Evolutionary conservation across 306 rosid species (phyloP).

Genomic region (Cucurbita argyrosperma): DNA sequence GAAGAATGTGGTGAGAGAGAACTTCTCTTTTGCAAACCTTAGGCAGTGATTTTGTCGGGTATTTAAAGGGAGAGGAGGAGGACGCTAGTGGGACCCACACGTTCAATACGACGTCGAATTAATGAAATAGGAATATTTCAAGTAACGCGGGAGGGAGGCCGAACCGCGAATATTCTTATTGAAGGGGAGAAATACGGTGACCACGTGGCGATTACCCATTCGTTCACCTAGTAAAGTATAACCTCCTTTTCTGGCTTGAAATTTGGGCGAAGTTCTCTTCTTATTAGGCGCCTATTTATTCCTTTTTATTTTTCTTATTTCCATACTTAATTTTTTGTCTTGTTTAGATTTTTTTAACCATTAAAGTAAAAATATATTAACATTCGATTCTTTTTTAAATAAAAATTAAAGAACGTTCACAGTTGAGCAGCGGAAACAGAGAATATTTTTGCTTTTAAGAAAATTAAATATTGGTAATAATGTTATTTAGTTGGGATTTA

Average conservation of each 20-base stretch:
- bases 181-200: neutral
- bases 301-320: neutral
- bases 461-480: neutral
- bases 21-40: constrained; percentile 22
- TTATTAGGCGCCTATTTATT: neutral
- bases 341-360: neutral
- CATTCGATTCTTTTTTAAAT: neutral
- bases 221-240: neutral
- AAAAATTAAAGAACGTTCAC: neutral
- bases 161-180: neutral
- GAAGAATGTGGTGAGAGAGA: neutral
- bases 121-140: neutral
- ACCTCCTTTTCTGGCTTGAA: neutral
- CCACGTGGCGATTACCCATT: neutral
- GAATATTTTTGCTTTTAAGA: neutral
- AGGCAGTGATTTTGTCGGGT: constrained; percentile 7
- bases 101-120: constrained; percentile 9
- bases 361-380: neutral
- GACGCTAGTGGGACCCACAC: constrained; percentile 19
- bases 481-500: neutral
- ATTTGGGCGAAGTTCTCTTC: neutral
- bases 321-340: neutral
- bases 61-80: constrained; percentile 25
- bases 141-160: neutral
- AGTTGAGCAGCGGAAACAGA: neutral